These are phyloP conservation scores for Cruciata laevipes DNA, from an alignment of 257 asterid genomes.

Conservation along the genomic window DNA sequence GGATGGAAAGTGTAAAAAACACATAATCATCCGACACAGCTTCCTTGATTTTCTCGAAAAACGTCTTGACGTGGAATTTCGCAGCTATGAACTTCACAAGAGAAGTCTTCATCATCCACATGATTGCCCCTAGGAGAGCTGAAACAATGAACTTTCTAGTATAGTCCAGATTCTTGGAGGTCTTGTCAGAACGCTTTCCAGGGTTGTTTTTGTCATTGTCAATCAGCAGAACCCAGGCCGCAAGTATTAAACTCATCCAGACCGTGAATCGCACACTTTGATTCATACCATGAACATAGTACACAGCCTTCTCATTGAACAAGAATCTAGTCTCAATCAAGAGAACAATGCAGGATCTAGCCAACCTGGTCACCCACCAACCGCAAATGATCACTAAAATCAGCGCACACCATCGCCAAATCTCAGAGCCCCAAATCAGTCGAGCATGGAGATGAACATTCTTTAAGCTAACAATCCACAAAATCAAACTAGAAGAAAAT, in stretches of 20 bases:
- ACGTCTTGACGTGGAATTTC: not conserved
- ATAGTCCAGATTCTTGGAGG: conserved; percentile 2
- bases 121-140: conserved; percentile 13
- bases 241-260: conserved; percentile 24
- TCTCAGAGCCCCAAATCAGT: conserved; percentile 14
- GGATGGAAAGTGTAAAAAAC: conserved; percentile 5
- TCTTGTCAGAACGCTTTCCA: not conserved
- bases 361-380: conserved; percentile 19
- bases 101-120: conserved; percentile 7
- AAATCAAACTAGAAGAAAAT: not conserved
- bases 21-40: not conserved
- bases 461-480: conserved; percentile 10
- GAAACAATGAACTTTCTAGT: conserved; percentile 13
- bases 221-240: conserved; percentile 15
- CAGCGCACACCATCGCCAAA: conserved; percentile 26
- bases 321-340: conserved; percentile 24
- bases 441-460: not conserved
- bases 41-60: not conserved
- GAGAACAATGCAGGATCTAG: conserved; percentile 14
- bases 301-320: conserved; percentile 21
- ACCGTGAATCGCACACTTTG: conserved; percentile 18
- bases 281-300: conserved; percentile 22
- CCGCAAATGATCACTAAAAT: conserved; percentile 21
- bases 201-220: not conserved
- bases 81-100: conserved; percentile 7